Percentiles rank a stretch among this genome's conserved stretches.
Evolutionary conservation across 306 rosid species (phyloP).

Genomic region (Cucurbita moschata): DNA sequence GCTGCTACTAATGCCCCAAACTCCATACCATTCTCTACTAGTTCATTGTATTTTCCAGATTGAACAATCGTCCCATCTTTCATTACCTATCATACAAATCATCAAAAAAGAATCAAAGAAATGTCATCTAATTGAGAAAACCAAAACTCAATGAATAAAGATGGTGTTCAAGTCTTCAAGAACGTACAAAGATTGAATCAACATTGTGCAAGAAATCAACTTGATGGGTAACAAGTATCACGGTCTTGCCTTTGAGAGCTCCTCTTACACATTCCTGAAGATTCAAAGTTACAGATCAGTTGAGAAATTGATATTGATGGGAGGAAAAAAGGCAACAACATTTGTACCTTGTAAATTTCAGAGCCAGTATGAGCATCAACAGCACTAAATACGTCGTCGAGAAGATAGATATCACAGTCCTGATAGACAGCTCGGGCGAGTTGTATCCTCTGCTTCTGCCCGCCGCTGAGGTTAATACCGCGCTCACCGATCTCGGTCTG

Average conservation of each 20-base stretch:
- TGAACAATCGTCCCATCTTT: slow-evolving; percentile 68
- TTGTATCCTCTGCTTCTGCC: slow-evolving; percentile 85
- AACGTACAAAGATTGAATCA: slow-evolving; percentile 52
- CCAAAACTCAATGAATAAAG: neutral
- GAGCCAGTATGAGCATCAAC: slow-evolving; percentile 87
- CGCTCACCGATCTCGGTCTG: slow-evolving; percentile 67
- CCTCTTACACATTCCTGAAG: slow-evolving; percentile 85
- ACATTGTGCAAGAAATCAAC: slow-evolving; percentile 91
- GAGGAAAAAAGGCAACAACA: neutral
- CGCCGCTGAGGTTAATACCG: slow-evolving; percentile 89
- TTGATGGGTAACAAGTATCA: slow-evolving; percentile 87
- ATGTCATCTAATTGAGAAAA: neutral
- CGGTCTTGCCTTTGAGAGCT: slow-evolving; percentile 57
- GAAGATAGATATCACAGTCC: slow-evolving; percentile 69
- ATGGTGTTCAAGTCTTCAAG: neutral
- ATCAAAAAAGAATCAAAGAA: neutral
- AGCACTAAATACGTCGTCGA: slow-evolving; percentile 92
- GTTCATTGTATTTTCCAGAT: slow-evolving; percentile 64
- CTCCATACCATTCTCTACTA: slow-evolving; percentile 50
- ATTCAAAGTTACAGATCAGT: neutral
- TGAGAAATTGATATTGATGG: neutral
- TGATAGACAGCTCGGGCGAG: slow-evolving; percentile 77
- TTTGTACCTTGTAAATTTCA: slow-evolving; percentile 54
- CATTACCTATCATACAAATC: slow-evolving; percentile 45
- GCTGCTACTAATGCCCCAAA: slow-evolving; percentile 68